These are phyloP conservation scores for Fusarium robinianum DNA, from an alignment of 2,329 filamentous ascomycete species.

Conservation along the genomic window DNA sequence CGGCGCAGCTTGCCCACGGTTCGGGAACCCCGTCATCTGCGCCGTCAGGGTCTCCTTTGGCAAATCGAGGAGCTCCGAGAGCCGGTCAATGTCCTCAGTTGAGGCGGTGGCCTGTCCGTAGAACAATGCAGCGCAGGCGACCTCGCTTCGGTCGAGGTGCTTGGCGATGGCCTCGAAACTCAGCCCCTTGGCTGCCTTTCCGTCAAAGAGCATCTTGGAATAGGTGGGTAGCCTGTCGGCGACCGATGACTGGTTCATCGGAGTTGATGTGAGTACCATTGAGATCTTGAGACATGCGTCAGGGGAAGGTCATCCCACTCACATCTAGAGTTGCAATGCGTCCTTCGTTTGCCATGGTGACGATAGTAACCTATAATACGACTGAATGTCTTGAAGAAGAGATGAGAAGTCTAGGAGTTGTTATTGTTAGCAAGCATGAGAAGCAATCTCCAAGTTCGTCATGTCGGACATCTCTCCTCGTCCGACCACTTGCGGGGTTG, in stretches of 20 bases:
- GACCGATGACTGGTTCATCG: constrained; percentile 60
- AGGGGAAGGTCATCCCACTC: constrained; percentile 36
- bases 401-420: constrained; percentile 3
- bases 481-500: constrained; percentile 33
- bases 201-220: constrained; percentile 68
- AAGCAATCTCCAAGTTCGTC: constrained; percentile 6
- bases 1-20: constrained; percentile 68
- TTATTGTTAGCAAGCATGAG: no score
- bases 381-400: no score
- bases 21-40: constrained; percentile 74
- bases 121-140: constrained; percentile 85
- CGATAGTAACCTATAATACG: not conserved
- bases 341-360: constrained; percentile 34
- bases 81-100: constrained; percentile 66
- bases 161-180: constrained; percentile 79
- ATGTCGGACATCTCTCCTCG: constrained; percentile 23
- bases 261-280: constrained; percentile 22
- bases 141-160: constrained; percentile 76
- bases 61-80: constrained; percentile 68
- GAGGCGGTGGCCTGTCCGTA: constrained; percentile 83
- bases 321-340: constrained; percentile 46
- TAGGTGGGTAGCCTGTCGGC: constrained; percentile 71
- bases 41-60: constrained; percentile 59
- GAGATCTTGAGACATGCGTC: not conserved
- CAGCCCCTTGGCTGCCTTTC: constrained; percentile 75